Conservation (phyloP, 2,329 filamentous ascomycete genomes). For the Emergomyces africanus region DNA sequence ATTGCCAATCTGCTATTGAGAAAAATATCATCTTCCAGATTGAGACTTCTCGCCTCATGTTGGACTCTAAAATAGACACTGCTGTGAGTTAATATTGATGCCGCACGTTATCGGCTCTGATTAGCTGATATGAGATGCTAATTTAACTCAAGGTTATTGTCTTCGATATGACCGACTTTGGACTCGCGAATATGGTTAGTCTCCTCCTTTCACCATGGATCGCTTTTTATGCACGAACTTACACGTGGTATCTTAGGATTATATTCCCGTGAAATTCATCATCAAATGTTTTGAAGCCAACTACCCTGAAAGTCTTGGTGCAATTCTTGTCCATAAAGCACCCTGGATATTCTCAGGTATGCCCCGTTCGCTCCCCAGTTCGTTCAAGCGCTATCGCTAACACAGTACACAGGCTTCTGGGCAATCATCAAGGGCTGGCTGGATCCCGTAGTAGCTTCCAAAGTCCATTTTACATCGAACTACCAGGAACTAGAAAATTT, state of each 20-base stretch:
- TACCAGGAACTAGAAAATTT: constrained; percentile 65
- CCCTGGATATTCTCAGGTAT: constrained; percentile 92
- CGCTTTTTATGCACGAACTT: constrained; percentile 10
- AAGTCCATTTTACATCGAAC: constrained; percentile 86
- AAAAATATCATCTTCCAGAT: constrained; percentile 88
- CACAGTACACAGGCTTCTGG: constrained; percentile 60
- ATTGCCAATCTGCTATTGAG: constrained; percentile 70
- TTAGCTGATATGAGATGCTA: constrained; percentile 8
- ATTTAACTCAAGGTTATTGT: constrained; percentile 55
- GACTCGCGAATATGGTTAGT: constrained; percentile 78
- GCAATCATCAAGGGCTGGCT: constrained; percentile 92
- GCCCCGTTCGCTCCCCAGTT: constrained; percentile 13
- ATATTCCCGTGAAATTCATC: constrained; percentile 95
- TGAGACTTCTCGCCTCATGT: constrained; percentile 77
- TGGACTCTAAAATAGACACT: constrained; percentile 73
- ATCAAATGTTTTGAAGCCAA: constrained; percentile 99
- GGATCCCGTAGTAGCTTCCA: constrained; percentile 86
- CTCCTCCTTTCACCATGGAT: background rate
- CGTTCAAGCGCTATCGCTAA: constrained; percentile 1
- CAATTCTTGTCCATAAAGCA: constrained; percentile 86
- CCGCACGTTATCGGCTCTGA: constrained; percentile 3
- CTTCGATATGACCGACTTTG: constrained; percentile 93
- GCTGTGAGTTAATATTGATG: constrained; percentile 54
- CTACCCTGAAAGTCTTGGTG: constrained; percentile 84
- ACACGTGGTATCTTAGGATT: constrained; percentile 48